These are phyloP conservation scores for Bryoglossum gracile DNA, from an alignment of 495 filamentous ascomycete genomes.

Conservation along the genomic window DNA sequence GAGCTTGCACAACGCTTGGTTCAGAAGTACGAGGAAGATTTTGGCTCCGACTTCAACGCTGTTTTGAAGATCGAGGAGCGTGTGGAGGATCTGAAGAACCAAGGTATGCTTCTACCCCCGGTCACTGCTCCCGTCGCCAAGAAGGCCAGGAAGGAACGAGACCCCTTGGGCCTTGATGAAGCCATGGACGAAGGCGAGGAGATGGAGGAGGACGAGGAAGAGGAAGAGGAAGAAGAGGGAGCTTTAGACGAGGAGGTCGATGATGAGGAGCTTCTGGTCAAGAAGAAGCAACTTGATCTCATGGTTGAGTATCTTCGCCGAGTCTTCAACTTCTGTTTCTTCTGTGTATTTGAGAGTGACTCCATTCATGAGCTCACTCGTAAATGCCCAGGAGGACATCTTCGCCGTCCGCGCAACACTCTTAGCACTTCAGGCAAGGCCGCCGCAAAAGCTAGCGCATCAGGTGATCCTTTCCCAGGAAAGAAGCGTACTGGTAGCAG, in stretches of 20 bases:
- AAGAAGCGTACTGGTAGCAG: constrained; percentile 58
- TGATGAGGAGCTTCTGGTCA: constrained; percentile 78
- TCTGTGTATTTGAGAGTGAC: constrained; percentile 97
- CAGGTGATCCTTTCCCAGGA: constrained; percentile 69
- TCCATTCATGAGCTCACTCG: constrained; percentile 91
- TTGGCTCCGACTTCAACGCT: constrained; percentile 65
- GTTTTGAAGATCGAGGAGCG: constrained; percentile 72
- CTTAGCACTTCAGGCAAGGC: constrained; percentile 74
- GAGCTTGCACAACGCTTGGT: constrained; percentile 69
- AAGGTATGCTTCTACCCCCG: constrained; percentile 67
- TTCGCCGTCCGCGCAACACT: constrained; percentile 78
- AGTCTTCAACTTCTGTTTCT: constrained; percentile 98
- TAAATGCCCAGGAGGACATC: constrained; percentile 94
- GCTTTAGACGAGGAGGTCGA: constrained; percentile 74
- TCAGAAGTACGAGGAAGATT: constrained; percentile 71
- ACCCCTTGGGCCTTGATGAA: constrained; percentile 57
- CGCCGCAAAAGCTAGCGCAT: constrained; percentile 76
- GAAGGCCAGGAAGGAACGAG: constrained; percentile 49
- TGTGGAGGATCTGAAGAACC: constrained; percentile 67
- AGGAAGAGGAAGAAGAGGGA: constrained; percentile 67
- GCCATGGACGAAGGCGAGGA: constrained; percentile 63
- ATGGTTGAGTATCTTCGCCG: constrained; percentile 93
- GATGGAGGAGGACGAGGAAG: constrained; percentile 54
- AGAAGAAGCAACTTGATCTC: constrained; percentile 95
- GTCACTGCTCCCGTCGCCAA: constrained; percentile 49